phyloP scores from a whole-genome alignment of 2,329 filamentous ascomycete species.

The Lasiodiplodia gonubiensis region DNA sequence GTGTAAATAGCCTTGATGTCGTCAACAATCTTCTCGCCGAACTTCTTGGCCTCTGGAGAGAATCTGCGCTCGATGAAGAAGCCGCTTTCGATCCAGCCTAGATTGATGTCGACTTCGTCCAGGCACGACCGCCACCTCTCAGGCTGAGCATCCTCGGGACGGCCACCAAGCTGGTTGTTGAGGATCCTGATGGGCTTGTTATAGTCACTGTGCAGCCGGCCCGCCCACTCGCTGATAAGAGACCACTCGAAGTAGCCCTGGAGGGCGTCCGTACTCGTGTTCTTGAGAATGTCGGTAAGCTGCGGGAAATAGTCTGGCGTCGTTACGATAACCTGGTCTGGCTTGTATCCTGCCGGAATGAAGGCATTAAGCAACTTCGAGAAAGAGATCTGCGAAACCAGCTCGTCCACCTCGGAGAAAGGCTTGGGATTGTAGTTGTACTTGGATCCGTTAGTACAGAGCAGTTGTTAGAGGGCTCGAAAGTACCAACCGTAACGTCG shows the following conservation, averaged over 20 bases:
- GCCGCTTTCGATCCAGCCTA: slow-evolving; percentile 73
- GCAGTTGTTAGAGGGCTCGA: background rate
- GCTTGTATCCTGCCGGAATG: slow-evolving; percentile 57
- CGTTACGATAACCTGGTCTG: slow-evolving; percentile 62
- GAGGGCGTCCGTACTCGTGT: slow-evolving; percentile 61
- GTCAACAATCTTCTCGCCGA: slow-evolving; percentile 72
- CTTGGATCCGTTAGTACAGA: background rate
- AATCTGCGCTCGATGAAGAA: slow-evolving; percentile 73
- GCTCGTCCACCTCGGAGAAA: slow-evolving; percentile 60
- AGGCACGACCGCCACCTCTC: slow-evolving; percentile 73
- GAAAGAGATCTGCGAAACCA: slow-evolving; percentile 64
- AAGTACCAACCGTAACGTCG: slow-evolving; percentile 32
- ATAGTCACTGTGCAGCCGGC: slow-evolving; percentile 63
- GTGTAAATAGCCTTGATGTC: slow-evolving; percentile 72
- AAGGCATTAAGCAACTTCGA: slow-evolving; percentile 60
- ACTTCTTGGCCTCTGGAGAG: slow-evolving; percentile 67
- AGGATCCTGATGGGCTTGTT: slow-evolving; percentile 62
- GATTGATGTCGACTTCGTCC: slow-evolving; percentile 59
- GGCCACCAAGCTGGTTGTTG: background rate
- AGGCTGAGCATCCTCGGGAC: background rate
- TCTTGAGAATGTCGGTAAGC: slow-evolving; percentile 60
- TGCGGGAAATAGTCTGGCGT: slow-evolving; percentile 66
- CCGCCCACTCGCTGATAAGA: slow-evolving; percentile 59
- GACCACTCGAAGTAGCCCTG: slow-evolving; percentile 70
- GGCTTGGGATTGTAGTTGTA: slow-evolving; percentile 71